These are phyloP conservation scores for Parafenestella ontariensis DNA, from an alignment of 2,329 filamentous ascomycete species.

Conservation along the genomic window DNA sequence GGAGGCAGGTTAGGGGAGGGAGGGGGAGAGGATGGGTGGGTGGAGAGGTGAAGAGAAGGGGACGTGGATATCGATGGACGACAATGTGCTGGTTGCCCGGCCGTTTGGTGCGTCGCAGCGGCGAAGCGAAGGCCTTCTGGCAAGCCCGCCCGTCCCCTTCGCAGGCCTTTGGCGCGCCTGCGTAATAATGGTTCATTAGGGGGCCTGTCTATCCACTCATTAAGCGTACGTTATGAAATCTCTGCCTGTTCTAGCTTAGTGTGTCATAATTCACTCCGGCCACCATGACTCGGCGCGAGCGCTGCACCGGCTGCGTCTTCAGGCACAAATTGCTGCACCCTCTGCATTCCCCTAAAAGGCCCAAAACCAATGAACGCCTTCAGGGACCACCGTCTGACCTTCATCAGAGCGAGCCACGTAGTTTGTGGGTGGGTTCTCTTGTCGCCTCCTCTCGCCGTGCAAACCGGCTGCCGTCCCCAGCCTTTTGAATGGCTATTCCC, in stretches of 20 bases:
- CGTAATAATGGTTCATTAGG: conserved; percentile 31
- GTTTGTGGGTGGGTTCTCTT: conserved; percentile 9
- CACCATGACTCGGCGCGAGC: conserved; percentile 29
- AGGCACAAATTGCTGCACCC: conserved; percentile 36
- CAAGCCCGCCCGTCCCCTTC: conserved; percentile 3
- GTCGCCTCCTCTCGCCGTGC: neutral
- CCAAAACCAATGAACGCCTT: conserved; percentile 31
- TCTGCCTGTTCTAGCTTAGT: conserved; percentile 30
- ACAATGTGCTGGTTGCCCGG: conserved; percentile 17
- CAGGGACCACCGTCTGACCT: conserved; percentile 32
- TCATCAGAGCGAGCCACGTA: conserved; percentile 39
- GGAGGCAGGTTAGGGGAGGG: conserved; percentile 9
- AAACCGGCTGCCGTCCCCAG: conserved; percentile 1
- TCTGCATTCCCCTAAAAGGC: conserved; percentile 18
- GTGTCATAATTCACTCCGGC: conserved; percentile 20
- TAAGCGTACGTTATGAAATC: conserved; percentile 24
- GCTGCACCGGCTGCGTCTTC: conserved; percentile 25
- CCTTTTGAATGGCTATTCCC: conserved; percentile 5
- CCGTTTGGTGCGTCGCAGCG: conserved; percentile 11
- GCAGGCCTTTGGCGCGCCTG: too few relatives aligned
- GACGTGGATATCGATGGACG: conserved; percentile 6
- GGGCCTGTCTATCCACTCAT: conserved; percentile 20
- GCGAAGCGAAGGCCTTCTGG: conserved; percentile 22
- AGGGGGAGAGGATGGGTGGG: conserved; percentile 10
- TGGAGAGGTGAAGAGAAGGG: conserved; percentile 18